Evolutionary conservation across 345 rosid genomes (phyloP).

Genomic region (Euclidium syriacum): DNA sequence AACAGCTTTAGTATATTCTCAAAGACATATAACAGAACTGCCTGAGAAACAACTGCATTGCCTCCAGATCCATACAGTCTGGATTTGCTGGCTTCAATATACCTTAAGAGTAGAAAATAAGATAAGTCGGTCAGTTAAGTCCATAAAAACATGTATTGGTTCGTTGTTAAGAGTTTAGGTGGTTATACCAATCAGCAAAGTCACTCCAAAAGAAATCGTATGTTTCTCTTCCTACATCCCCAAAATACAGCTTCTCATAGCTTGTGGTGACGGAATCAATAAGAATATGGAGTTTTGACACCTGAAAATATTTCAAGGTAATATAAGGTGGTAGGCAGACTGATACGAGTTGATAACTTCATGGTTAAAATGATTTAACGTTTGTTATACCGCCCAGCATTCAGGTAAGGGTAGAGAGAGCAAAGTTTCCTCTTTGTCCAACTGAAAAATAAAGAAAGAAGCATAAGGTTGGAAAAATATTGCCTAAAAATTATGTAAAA

Average conservation of each 20-base stretch:
- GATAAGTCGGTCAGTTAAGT: slow-evolving; percentile 9
- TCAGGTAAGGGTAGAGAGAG: slow-evolving; percentile 71
- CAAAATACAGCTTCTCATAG: slow-evolving; percentile 84
- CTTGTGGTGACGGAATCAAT: slow-evolving; percentile 73
- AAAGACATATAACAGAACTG: slow-evolving; percentile 80
- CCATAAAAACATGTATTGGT: slow-evolving; percentile 4
- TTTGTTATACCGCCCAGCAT: slow-evolving; percentile 81
- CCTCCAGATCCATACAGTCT: slow-evolving; percentile 62
- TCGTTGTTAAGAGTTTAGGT: slow-evolving; percentile 9
- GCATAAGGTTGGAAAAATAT: neutral
- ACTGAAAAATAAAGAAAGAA: slow-evolving; percentile 40
- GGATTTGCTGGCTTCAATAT: slow-evolving; percentile 95
- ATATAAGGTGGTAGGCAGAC: slow-evolving; percentile 1
- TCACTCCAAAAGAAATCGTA: slow-evolving; percentile 98
- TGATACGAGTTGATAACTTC: neutral
- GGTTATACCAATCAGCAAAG: slow-evolving; percentile 84
- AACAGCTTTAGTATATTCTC: slow-evolving; percentile 78
- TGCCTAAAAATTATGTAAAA: neutral
- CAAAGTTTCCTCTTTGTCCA: slow-evolving; percentile 60
- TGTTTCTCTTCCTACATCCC: slow-evolving; percentile 89
- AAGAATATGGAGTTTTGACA: slow-evolving; percentile 87
- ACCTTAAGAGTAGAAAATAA: slow-evolving; percentile 43
- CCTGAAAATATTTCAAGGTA: slow-evolving; percentile 39
- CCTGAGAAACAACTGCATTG: slow-evolving; percentile 55
- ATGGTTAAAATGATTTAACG: neutral